Percentiles rank a stretch among this genome's conserved stretches.
phyloP scores from a whole-genome alignment of 2,329 filamentous ascomycete genomes.

The Incumbomyces delicatus region DNA sequence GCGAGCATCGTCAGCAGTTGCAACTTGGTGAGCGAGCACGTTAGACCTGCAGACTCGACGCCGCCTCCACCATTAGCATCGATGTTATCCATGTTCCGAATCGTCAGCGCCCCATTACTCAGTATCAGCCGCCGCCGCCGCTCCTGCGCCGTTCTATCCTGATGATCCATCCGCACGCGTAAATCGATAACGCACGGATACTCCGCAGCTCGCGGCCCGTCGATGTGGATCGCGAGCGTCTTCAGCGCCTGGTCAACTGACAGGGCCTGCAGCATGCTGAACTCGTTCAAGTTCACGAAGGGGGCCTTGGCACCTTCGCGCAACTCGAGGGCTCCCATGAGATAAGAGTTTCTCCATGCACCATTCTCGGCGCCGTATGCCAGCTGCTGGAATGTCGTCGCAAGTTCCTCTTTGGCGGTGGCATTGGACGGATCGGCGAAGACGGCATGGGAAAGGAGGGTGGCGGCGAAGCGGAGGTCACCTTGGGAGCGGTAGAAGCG shows the following conservation, averaged over 20 bases:
- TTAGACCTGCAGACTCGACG: too few species aligned
- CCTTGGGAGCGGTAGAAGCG: conserved; percentile 22
- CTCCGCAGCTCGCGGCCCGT: conserved; percentile 1
- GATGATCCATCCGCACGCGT: not conserved
- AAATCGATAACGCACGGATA: not conserved
- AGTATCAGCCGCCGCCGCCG: conserved; percentile 6
- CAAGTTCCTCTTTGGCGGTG: conserved; percentile 23
- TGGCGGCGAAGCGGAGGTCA: conserved; percentile 32
- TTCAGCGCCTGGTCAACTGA: conserved; percentile 4
- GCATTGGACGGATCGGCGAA: conserved; percentile 17
- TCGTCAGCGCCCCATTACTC: conserved; percentile 9
- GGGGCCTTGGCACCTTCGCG: too few species aligned
- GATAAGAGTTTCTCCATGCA: conserved; percentile 33
- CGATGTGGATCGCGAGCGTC: conserved; percentile 2
- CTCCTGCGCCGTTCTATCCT: not conserved
- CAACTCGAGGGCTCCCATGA: conserved; percentile 23
- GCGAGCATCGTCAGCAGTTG: too few species aligned
- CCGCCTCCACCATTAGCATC: too few species aligned
- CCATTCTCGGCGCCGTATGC: conserved; percentile 33
- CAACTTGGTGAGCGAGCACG: too few species aligned
- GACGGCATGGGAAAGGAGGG: conserved; percentile 29
- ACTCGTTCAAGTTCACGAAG: not conserved
- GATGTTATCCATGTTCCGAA: too few species aligned
- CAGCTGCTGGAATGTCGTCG: conserved; percentile 25
- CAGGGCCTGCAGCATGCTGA: not conserved